A percentile compares a stretch with the other conserved stretches of the same genome.
Conservation (phyloP, 345 rosid genomes). For the Boechera divaricarpa region DNA sequence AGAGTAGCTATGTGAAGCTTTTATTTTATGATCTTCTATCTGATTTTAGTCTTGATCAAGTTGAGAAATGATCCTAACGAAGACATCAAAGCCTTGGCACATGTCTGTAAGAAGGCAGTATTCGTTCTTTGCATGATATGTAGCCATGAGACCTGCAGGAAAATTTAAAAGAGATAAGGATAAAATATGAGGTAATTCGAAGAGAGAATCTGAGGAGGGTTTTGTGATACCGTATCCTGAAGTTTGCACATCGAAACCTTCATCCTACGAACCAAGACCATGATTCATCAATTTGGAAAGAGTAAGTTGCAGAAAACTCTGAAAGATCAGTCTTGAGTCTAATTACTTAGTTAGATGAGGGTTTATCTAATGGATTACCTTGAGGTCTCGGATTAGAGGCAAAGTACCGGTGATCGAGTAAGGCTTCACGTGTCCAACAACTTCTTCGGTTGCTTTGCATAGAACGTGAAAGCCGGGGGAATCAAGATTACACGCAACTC, state of each 20-base stretch:
- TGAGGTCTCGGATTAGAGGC: slow-evolving; percentile 88
- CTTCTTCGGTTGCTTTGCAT: slow-evolving; percentile 90
- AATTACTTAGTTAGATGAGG: not conserved
- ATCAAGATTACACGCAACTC: slow-evolving; percentile 93
- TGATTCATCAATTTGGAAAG: not conserved
- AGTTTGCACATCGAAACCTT: slow-evolving; percentile 97
- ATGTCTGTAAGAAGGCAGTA: slow-evolving; percentile 90
- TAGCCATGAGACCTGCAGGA: slow-evolving; percentile 86
- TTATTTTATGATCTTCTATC: slow-evolving; percentile 11
- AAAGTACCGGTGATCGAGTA: slow-evolving; percentile 94
- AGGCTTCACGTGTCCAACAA: slow-evolving; percentile 89
- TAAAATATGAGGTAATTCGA: not conserved
- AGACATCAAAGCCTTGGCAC: slow-evolving; percentile 89
- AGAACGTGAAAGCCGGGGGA: slow-evolving; percentile 86
- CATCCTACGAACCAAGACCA: slow-evolving; percentile 60
- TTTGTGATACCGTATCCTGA: slow-evolving; percentile 74
- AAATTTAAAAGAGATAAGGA: not conserved
- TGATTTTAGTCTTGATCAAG: slow-evolving; percentile 59
- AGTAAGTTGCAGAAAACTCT: slow-evolving; percentile 7
- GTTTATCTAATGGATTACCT: slow-evolving; percentile 51
- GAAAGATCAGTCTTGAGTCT: slow-evolving; percentile 8
- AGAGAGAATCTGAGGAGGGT: slow-evolving; percentile 5
- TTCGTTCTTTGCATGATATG: slow-evolving; percentile 96
- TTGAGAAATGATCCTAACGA: slow-evolving; percentile 73
- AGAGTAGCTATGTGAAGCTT: slow-evolving; percentile 32